Evolutionary conservation across 768 basidiomycete genomes (phyloP), one percentile per base, ranked within the genome.

Genomic region (Auriscalpium microsporum): DNA sequence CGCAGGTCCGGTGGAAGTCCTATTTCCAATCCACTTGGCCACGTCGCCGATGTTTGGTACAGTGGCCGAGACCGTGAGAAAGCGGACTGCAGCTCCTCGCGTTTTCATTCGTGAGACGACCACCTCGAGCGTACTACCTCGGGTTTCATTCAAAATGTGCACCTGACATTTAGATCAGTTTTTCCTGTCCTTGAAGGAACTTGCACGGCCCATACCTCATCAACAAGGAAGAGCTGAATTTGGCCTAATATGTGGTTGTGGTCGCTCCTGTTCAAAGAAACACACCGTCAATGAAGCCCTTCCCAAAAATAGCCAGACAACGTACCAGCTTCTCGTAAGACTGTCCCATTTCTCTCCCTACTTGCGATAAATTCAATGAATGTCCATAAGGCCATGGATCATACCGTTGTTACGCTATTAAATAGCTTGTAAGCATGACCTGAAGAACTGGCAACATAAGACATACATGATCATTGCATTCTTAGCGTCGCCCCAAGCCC

Each of bases 311-410:
- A 28, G 19, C 11, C 16, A 17, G 33, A 42, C 16, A 34, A 47
- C 70, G 21, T 40, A 89, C 91, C 88, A 94, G 63, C 83, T 87
- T 45, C 95, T 77, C 7, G 94, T 97, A 54, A 99, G 70, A 49
- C 90, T 88, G 62, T 98, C 95, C 87, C 92, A 94, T 70, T 99
- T 99, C 71, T 99, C 95, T 2, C 89, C 90, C 87, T 93, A 62
- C 35, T 58, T 34, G 17, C 17, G 14, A 17, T 28, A 0, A 28
- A 28, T 28, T 4, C 28, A 4, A 28, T 28, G 28, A 28, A 28
- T 28, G 28, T 28, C 28, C 28, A 28, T 7, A 28, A 4, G 4
- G 28, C 28, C 28, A 28, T 28, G 28, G 28, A 2, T 28, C 28
- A 28, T 28, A 28, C 28, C 28, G 28, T 28, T 28, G 28, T 28